Conservation (phyloP, 805 yeast genomes). For the Hanseniaspora guilliermondii region DNA sequence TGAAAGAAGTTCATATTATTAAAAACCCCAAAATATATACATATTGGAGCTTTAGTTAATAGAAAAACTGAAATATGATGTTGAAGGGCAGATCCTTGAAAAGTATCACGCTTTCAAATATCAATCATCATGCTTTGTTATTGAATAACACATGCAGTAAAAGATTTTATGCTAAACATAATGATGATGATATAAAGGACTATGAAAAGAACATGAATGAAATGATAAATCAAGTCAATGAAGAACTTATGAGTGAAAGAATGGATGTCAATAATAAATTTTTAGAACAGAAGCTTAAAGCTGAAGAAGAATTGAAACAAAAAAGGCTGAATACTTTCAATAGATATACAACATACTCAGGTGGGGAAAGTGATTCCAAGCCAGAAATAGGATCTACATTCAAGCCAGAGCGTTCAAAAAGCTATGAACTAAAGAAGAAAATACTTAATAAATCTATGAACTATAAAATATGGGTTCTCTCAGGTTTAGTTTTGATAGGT, state of each 20-base stretch:
- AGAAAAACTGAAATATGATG: neutral
- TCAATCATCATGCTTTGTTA: neutral
- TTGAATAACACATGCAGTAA: neutral
- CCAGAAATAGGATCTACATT: neutral
- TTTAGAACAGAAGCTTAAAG: constrained; percentile 4
- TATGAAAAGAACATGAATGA: constrained; percentile 10
- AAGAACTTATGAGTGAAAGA: constrained; percentile 10
- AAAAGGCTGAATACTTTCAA: constrained; percentile 2
- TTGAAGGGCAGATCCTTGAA: neutral
- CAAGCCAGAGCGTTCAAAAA: constrained; percentile 8
- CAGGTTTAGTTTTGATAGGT: neutral
- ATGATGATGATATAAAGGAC: constrained; percentile 7
- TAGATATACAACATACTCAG: constrained; percentile 4
- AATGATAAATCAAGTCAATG: constrained; percentile 10
- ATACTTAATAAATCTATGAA: constrained; percentile 4
- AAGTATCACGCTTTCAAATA: neutral
- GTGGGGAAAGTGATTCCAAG: neutral
- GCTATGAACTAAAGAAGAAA: neutral
- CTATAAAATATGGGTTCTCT: constrained; percentile 10
- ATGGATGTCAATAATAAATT: constrained; percentile 7
- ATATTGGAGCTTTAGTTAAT: too few relatives aligned
- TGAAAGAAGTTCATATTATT: too few relatives aligned
- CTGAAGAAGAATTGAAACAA: neutral
- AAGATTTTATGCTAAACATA: constrained; percentile 2
- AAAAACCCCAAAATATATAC: too few relatives aligned